These are phyloP conservation scores for Candida ovalis DNA, from an alignment of 805 yeast species.

Conservation along the genomic window DNA sequence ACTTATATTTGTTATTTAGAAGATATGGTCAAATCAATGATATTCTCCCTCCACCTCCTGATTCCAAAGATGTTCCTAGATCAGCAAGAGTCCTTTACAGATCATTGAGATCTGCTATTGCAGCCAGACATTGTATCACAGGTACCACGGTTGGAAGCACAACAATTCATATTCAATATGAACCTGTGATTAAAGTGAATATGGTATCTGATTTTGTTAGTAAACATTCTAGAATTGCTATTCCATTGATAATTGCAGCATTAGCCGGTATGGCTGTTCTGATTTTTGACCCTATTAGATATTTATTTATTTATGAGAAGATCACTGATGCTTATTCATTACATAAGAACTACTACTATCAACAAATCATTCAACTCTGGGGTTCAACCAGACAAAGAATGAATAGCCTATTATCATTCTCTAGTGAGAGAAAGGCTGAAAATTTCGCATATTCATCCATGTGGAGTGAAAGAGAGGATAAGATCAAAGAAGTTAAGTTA, in stretches of 20 bases:
- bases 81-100: constrained; percentile 54
- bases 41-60: constrained; percentile 54
- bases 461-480: constrained; percentile 71
- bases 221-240: constrained; percentile 76
- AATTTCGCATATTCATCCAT: constrained; percentile 24
- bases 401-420: constrained; percentile 18
- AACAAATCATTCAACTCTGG: constrained; percentile 33
- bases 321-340: constrained; percentile 58
- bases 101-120: constrained; percentile 61
- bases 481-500: constrained; percentile 62
- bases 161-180: constrained; percentile 70
- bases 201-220: constrained; percentile 53
- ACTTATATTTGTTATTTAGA: constrained; percentile 72
- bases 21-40: constrained; percentile 83
- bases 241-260: constrained; percentile 76
- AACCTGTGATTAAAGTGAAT: constrained; percentile 50
- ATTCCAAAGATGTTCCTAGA: constrained; percentile 43
- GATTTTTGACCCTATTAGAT: constrained; percentile 90
- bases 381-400: constrained; percentile 25
- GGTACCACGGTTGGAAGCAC: constrained; percentile 66
- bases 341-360: constrained; percentile 36
- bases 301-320: constrained; percentile 69
- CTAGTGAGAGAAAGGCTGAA: constrained; percentile 10
- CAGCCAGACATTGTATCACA: constrained; percentile 88
- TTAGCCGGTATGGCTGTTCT: constrained; percentile 78